These are phyloP conservation scores for Herpetomonas muscarum DNA, from an alignment of 208 protist species.

Conservation along the genomic window DNA sequence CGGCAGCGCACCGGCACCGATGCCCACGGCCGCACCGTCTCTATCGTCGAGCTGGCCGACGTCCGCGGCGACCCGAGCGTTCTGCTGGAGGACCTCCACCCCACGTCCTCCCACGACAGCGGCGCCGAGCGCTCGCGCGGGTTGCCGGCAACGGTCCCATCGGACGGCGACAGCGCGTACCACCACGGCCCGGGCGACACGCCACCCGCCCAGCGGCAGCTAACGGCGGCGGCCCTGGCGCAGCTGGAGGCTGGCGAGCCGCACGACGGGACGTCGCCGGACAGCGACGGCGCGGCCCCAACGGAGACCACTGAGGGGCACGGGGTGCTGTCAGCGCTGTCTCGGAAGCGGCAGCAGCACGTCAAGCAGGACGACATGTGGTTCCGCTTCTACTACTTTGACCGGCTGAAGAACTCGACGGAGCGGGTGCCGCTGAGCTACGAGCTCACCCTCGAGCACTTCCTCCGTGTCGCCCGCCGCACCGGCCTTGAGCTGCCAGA, in stretches of 20 bases:
- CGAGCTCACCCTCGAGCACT: slow-evolving; percentile 6
- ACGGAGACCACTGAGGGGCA: background rate
- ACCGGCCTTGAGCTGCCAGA: slow-evolving; percentile 3
- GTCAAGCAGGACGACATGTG: background rate
- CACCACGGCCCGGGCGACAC: too few species aligned
- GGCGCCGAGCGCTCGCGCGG: background rate
- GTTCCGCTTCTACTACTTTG: slow-evolving; percentile 14
- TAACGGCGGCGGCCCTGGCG: too few species aligned
- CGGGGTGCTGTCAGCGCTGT: background rate
- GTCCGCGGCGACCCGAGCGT: background rate
- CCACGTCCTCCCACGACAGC: background rate
- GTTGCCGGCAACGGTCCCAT: background rate
- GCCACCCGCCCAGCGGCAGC: too few species aligned
- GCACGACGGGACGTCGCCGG: too few species aligned
- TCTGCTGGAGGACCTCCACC: background rate
- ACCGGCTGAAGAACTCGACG: slow-evolving; percentile 10
- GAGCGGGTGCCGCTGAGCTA: slow-evolving; percentile 5
- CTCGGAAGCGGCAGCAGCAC: too few species aligned
- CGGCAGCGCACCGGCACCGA: too few species aligned
- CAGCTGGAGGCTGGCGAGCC: too few species aligned
- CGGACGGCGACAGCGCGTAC: too few species aligned
- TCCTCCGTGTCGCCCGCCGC: background rate
- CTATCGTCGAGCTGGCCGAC: background rate
- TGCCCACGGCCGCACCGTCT: background rate
- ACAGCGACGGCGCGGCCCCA: background rate